phyloP scores from a whole-genome alignment of 2,329 filamentous ascomycete genomes.

The Scortechinia acanthostroma region DNA sequence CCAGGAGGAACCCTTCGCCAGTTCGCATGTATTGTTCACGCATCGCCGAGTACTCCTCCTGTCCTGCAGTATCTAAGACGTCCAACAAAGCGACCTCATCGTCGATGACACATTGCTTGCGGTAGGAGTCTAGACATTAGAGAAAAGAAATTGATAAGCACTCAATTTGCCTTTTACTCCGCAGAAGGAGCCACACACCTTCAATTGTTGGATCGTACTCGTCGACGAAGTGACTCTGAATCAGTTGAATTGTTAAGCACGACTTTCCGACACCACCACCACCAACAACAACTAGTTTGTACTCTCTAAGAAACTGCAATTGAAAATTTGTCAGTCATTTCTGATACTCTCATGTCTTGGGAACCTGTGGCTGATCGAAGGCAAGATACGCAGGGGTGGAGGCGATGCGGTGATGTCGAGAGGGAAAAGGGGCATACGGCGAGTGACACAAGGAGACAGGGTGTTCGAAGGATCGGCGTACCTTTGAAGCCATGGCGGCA shows the following conservation, averaged over 20 bases:
- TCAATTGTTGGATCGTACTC: slow-evolving; percentile 99
- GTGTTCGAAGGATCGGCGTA: background rate
- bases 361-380: background rate
- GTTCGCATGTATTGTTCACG: slow-evolving; percentile 99
- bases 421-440: too few relatives aligned
- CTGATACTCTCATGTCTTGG: too few relatives aligned
- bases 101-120: slow-evolving; percentile 98
- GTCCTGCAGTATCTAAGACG: slow-evolving; percentile 93
- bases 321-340: background rate
- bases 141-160: slow-evolving; percentile 10
- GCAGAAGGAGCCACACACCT: slow-evolving; percentile 47
- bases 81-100: slow-evolving; percentile 96
- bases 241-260: slow-evolving; percentile 94
- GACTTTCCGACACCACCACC: slow-evolving; percentile 98
- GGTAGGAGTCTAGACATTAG: slow-evolving; percentile 75
- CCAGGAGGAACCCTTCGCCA: slow-evolving; percentile 91
- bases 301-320: slow-evolving; percentile 78
- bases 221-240: slow-evolving; percentile 94
- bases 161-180: slow-evolving; percentile 3
- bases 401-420: too few relatives aligned
- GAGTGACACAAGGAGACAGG: background rate
- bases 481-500: background rate
- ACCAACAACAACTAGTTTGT: slow-evolving; percentile 93
- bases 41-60: slow-evolving; percentile 99
- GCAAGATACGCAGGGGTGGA: background rate